phyloP scores from a whole-genome alignment of 1,139 yeast species.

The Lodderomyces metapsilosis region DNA sequence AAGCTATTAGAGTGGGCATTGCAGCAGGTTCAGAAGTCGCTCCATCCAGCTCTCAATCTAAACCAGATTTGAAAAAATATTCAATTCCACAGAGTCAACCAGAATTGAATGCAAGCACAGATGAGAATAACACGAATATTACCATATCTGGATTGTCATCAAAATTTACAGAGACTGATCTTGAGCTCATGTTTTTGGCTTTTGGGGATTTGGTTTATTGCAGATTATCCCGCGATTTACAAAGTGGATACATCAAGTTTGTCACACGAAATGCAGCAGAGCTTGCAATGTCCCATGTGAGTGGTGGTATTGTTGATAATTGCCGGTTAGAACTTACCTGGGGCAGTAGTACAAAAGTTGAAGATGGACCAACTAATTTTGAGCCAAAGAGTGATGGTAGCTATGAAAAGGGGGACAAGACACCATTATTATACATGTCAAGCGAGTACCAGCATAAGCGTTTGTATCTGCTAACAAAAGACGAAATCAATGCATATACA shows the following conservation, averaged over 20 bases:
- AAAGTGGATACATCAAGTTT: slow-evolving; percentile 27
- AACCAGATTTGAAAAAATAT: slow-evolving; percentile 9
- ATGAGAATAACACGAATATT: slow-evolving; percentile 37
- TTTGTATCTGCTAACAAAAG: slow-evolving; percentile 19
- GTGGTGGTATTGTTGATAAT: slow-evolving; percentile 32
- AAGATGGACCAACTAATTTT: slow-evolving; percentile 10
- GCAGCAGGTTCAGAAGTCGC: slow-evolving; percentile 23
- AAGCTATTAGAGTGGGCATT: slow-evolving; percentile 66
- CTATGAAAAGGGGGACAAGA: slow-evolving; percentile 16
- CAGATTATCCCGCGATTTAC: slow-evolving; percentile 20
- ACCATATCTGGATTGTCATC: slow-evolving; percentile 28
- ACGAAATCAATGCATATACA: slow-evolving; percentile 12
- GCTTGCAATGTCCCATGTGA: slow-evolving; percentile 31
- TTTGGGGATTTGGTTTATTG: slow-evolving; percentile 38
- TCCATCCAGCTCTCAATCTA: slow-evolving; percentile 7
- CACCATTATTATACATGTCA: slow-evolving; percentile 23
- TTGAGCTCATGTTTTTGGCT: slow-evolving; percentile 26
- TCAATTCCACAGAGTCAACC: slow-evolving; percentile 35
- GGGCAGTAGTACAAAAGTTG: slow-evolving; percentile 23
- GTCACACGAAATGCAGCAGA: slow-evolving; percentile 37
- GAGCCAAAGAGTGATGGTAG: slow-evolving; percentile 9
- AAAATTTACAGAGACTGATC: slow-evolving; percentile 29
- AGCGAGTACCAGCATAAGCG: slow-evolving; percentile 14
- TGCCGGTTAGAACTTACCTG: slow-evolving; percentile 32
- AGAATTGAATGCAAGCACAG: slow-evolving; percentile 28